These are phyloP conservation scores for Echeveria elegans DNA, from an alignment of 164 flowering plant genomes.

Conservation along the genomic window DNA sequence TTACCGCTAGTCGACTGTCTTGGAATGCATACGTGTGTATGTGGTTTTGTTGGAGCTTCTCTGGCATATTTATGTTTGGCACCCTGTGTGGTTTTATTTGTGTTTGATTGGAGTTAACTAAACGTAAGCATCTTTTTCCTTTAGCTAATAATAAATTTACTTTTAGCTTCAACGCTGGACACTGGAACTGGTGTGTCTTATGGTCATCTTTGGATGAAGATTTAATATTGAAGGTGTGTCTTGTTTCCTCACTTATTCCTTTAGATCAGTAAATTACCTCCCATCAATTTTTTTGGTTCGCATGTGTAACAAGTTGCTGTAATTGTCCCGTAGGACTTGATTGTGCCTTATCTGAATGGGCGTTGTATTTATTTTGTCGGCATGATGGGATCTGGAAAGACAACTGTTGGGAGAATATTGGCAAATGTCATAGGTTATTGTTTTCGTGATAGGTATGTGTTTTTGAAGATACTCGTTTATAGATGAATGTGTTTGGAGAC, in stretches of 20 bases:
- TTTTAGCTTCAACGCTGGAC: constrained; percentile 43
- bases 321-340: constrained; percentile 54
- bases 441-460: constrained; percentile 74
- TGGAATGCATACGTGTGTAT: not conserved
- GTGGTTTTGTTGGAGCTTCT: not conserved
- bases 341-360: constrained; percentile 58
- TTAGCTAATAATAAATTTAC: not conserved
- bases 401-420: constrained; percentile 82
- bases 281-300: not conserved
- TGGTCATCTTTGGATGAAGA: constrained; percentile 38
- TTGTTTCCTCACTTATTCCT: not conserved
- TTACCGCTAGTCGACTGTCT: too few species aligned
- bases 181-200: constrained; percentile 33
- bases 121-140: not conserved
- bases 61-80: too few species aligned
- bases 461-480: too few species aligned
- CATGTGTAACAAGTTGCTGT: constrained; percentile 15
- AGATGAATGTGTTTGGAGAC: not conserved
- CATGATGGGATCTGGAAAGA: constrained; percentile 99
- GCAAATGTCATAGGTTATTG: constrained; percentile 72
- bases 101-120: too few species aligned
- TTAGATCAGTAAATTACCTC: too few species aligned
- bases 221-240: constrained; percentile 49
- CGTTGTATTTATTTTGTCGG: constrained; percentile 93
- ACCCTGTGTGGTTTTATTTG: too few species aligned